A percentile compares a stretch with the other conserved stretches of the same genome.
Evolutionary conservation across 2,329 filamentous ascomycete species (phyloP).

Genomic region (Cladosporium velox): DNA sequence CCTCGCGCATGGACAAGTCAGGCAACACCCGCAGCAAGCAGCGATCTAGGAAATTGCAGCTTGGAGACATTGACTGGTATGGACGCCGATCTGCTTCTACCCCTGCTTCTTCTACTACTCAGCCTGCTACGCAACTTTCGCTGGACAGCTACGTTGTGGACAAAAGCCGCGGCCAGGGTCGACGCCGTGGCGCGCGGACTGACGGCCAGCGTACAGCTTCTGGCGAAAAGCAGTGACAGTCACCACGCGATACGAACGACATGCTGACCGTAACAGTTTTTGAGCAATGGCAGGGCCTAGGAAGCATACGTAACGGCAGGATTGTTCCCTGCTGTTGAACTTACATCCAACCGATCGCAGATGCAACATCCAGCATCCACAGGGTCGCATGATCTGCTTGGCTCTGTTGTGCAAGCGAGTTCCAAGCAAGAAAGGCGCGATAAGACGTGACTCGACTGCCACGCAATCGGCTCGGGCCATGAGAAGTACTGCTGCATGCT

Average conservation of each 20-base stretch:
- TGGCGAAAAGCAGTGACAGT: background rate
- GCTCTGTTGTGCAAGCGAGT: background rate
- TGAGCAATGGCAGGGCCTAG: conserved; percentile 35
- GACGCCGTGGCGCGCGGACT: conserved; percentile 3
- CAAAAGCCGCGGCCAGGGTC: conserved; percentile 23
- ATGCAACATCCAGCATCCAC: background rate
- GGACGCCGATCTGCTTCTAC: conserved; percentile 21
- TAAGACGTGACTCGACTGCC: background rate
- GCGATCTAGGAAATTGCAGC: conserved; percentile 83
- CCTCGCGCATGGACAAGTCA: conserved; percentile 54
- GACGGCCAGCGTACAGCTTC: background rate
- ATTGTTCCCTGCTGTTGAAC: background rate
- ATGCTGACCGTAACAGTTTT: conserved; percentile 30
- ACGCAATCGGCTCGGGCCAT: background rate
- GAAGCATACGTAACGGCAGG: conserved; percentile 20
- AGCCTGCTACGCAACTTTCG: conserved; percentile 26
- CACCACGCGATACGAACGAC: conserved; percentile 13
- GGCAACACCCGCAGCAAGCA: conserved; percentile 71
- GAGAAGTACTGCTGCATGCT: background rate
- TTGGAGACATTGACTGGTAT: conserved; percentile 98
- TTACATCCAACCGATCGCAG: conserved; percentile 1
- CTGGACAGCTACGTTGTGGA: conserved; percentile 36
- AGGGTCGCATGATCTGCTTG: background rate
- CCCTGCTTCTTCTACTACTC: conserved; percentile 26
- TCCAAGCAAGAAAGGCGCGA: background rate